A percentile compares a stretch with the other conserved stretches of the same genome.
phyloP scores from a whole-genome alignment of 78 protist genomes.

The Bodo saltans region DNA sequence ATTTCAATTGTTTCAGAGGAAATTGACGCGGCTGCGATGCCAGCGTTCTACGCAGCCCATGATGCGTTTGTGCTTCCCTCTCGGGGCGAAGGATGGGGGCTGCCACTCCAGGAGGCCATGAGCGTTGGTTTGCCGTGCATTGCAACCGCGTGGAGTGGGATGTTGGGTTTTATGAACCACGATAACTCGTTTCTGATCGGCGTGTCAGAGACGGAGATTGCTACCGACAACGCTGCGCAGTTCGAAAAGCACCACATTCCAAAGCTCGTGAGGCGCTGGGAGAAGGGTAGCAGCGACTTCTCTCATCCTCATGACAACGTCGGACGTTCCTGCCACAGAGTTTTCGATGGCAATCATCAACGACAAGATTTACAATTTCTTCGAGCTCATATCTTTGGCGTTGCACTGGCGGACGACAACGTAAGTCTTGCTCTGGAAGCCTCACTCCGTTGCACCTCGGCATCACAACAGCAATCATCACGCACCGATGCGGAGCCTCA shows the following conservation, averaged over 20 bases:
- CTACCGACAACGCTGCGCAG: neutral
- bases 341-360: no score
- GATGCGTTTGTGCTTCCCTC: constrained; percentile 35
- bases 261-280: no score
- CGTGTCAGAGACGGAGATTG: neutral
- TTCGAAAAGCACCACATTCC: neutral
- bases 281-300: no score
- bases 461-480: neutral
- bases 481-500: neutral
- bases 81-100: constrained; percentile 48
- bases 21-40: constrained; percentile 16
- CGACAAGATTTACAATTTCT: no score
- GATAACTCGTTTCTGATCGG: constrained; percentile 5
- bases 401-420: no score
- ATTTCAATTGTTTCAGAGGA: neutral
- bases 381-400: no score
- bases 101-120: constrained; percentile 44
- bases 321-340: no score
- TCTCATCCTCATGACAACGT: no score
- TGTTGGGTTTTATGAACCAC: constrained; percentile 14
- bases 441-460: no score
- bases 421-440: no score
- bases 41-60: constrained; percentile 14
- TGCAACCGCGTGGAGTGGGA: constrained; percentile 31
- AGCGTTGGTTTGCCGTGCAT: constrained; percentile 39